Evolutionary conservation across 2,329 filamentous ascomycete genomes (phyloP), one percentile per base, ranked within the genome.

Genomic region (Cercospora sp.): DNA sequence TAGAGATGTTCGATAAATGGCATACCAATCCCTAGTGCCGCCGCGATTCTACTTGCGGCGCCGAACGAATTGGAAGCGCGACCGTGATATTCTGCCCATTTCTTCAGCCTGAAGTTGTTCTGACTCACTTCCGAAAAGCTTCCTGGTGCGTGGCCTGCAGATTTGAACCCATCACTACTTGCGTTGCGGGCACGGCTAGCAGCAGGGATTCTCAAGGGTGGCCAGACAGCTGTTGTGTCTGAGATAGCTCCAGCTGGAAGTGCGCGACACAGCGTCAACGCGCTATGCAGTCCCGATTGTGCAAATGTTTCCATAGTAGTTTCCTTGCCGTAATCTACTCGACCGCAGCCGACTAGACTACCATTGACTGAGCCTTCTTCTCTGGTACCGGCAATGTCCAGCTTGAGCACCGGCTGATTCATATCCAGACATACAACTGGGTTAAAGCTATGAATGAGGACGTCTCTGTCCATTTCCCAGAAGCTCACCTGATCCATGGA

Each of bases 371-470:
- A 64, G 26, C 72, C 64, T 31, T 73, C 66, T 28, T 71, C 70
- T 33, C 69, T 68, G 5, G 67, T 66, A 65, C 70, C 73, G 26
- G 74, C 72, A n/a, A 74, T 57, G 65, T 82, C 78, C 1, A 85
- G 75, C 26, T 79, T 81, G 30, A 84, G 64, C 0, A 94, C 83
- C 0, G 93, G 91, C 74, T 88, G 89, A 75, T 94, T 91, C 13
- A 92, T 82, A 80, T 94, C 91, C 4, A 96, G 83, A 48, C 84
- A 85, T 13, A 94, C 85, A 6, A 82, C 80, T 0, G 93, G 93
- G 26, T 89, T 80, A 36, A 68, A 65, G 59, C 59, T 65, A 33
- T 68, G 63, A 23, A 68, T 68, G 63, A 66, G 60, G 23, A 66
- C 66, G 16, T 87, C 81, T 12, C 81, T 80, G 67, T 94, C 86